Evolutionary conservation across 192 early-diverging fungal species (phyloP).

Genomic region (Diversispora eburnea): DNA sequence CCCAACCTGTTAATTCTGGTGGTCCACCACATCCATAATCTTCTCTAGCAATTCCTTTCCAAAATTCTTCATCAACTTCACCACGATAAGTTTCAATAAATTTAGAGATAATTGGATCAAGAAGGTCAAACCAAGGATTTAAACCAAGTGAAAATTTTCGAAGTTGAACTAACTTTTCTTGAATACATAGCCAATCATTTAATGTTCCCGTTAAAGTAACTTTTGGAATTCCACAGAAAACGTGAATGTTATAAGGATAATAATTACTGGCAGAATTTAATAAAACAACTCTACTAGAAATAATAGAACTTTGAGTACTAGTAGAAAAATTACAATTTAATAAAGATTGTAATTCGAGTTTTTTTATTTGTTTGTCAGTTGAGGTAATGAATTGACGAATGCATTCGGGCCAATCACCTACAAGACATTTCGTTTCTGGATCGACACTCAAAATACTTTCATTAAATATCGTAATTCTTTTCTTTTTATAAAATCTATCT

Average conservation of each 20-base stretch:
- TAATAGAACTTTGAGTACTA: neutral
- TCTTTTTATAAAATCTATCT: neutral
- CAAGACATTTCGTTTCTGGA: neutral
- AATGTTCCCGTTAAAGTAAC: slow-evolving; percentile 9
- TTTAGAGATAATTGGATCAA: slow-evolving; percentile 9
- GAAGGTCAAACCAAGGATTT: slow-evolving; percentile 11
- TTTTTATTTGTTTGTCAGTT: neutral
- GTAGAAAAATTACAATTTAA: slow-evolving; percentile 14
- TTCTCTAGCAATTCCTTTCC: slow-evolving; percentile 16
- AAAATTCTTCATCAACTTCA: slow-evolving; percentile 20
- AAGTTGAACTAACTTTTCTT: slow-evolving; percentile 5
- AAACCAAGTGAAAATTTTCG: neutral
- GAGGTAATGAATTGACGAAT: neutral
- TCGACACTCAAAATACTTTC: neutral
- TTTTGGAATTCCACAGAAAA: slow-evolving; percentile 19
- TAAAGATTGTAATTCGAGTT: neutral
- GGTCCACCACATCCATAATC: slow-evolving; percentile 15
- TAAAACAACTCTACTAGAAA: slow-evolving; percentile 13
- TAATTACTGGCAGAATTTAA: slow-evolving; percentile 4
- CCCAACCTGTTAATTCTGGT: slow-evolving; percentile 2
- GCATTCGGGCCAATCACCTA: slow-evolving; percentile 14
- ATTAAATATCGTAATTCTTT: neutral
- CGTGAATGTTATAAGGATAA: neutral
- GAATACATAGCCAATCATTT: neutral
- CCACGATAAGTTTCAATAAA: slow-evolving; percentile 22